phyloP scores from a whole-genome alignment of 169 alveolate genomes.

The Plasmodium gallinaceum region DNA sequence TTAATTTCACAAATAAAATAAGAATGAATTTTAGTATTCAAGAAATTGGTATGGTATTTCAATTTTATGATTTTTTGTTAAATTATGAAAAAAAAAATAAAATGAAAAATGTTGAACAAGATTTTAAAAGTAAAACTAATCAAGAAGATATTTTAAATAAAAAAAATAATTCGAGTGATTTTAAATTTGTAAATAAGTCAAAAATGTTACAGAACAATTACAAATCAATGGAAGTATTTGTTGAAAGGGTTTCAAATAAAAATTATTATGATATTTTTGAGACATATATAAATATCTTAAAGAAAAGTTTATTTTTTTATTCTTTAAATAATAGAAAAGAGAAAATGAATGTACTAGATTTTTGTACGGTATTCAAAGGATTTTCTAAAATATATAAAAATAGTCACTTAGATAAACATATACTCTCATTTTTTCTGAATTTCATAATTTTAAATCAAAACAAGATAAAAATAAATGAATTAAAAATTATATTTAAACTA shows the following conservation, averaged over 20 bases:
- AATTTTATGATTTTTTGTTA: constrained; percentile 31
- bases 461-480: constrained; percentile 26
- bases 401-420: constrained; percentile 26
- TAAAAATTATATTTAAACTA: constrained; percentile 20
- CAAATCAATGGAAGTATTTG: too few species aligned
- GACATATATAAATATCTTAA: constrained; percentile 15
- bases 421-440: constrained; percentile 15
- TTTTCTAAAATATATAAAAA: constrained; percentile 15
- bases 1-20: background rate
- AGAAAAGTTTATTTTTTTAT: constrained; percentile 31
- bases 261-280: background rate
- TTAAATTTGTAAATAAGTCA: background rate
- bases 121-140: background rate
- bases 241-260: too few species aligned
- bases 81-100: background rate
- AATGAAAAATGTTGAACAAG: background rate
- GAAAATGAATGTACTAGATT: constrained; percentile 39
- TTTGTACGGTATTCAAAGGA: constrained; percentile 47
- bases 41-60: constrained; percentile 69
- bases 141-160: background rate
- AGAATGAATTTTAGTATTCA: constrained; percentile 44
- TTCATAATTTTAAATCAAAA: constrained; percentile 22
- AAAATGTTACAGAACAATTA: too few species aligned
- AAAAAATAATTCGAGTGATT: background rate
- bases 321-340: constrained; percentile 3